A percentile compares a stretch with the other conserved stretches of the same genome.
phyloP scores from a whole-genome alignment of 768 basidiomycete genomes.

The Boletus rubropictus region DNA sequence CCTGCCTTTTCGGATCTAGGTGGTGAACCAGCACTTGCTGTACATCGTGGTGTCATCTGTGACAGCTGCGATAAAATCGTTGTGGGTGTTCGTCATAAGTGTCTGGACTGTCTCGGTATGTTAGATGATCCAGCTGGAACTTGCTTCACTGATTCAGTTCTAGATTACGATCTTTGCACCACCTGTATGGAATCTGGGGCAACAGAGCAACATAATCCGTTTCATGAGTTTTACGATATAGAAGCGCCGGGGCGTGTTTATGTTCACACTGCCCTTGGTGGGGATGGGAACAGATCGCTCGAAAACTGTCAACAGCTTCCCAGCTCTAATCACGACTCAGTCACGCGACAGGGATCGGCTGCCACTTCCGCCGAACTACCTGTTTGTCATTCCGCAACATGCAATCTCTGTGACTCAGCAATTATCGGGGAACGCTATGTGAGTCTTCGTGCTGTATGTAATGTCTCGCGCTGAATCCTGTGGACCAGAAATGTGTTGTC shows the following conservation, averaged over 20 bases:
- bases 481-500: slow-evolving; percentile 60
- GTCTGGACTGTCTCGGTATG: slow-evolving; percentile 67
- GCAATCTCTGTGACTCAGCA: slow-evolving; percentile 70
- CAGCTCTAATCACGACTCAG: background rate
- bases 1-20: background rate
- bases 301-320: slow-evolving; percentile 4
- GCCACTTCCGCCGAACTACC: slow-evolving; percentile 8
- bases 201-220: slow-evolving; percentile 50
- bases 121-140: background rate
- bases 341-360: background rate
- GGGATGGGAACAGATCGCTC: slow-evolving; percentile 29
- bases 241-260: slow-evolving; percentile 57
- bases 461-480: slow-evolving; percentile 1
- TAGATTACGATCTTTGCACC: slow-evolving; percentile 72
- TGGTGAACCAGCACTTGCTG: slow-evolving; percentile 1
- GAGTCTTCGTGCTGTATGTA: slow-evolving; percentile 24
- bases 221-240: slow-evolving; percentile 70
- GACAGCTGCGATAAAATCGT: slow-evolving; percentile 56
- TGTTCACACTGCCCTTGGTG: slow-evolving; percentile 51
- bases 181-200: slow-evolving; percentile 46
- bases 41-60: slow-evolving; percentile 59
- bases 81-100: slow-evolving; percentile 71
- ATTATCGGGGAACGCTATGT: slow-evolving; percentile 74
- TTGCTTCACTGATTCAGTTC: background rate
- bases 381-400: slow-evolving; percentile 58